Evolutionary conservation across 1,284 basidiomycete species (phyloP).

Genomic region (Melanopsichium pennsylvanicum): DNA sequence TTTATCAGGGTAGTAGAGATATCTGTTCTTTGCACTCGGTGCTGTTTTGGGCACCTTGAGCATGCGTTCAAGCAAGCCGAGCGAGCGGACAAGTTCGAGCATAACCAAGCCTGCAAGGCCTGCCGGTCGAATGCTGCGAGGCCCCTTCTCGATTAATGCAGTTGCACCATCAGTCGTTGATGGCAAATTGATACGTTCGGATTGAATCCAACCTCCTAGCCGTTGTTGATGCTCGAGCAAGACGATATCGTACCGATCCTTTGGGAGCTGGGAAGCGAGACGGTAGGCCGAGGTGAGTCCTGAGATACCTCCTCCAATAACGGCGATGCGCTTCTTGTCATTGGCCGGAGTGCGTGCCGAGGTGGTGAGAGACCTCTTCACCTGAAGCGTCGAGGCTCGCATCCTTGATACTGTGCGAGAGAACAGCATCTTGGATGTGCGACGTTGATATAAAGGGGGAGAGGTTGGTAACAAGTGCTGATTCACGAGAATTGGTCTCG

Average conservation of each 20-base stretch:
- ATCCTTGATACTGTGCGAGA: constrained; percentile 23
- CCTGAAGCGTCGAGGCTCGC: background rate
- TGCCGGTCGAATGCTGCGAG: constrained; percentile 58
- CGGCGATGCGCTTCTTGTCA: constrained; percentile 66
- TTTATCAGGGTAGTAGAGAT: constrained; percentile 73
- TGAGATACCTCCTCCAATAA: constrained; percentile 82
- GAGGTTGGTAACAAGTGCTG: no score
- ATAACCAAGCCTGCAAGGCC: constrained; percentile 66
- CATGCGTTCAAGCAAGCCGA: constrained; percentile 73
- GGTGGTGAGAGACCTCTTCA: constrained; percentile 5
- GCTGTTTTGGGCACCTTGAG: constrained; percentile 74
- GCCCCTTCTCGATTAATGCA: constrained; percentile 58
- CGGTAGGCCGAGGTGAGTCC: constrained; percentile 83
- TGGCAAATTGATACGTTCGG: constrained; percentile 70
- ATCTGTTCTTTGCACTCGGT: constrained; percentile 78
- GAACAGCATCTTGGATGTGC: constrained; percentile 30
- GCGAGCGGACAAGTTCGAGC: constrained; percentile 79
- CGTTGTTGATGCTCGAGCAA: constrained; percentile 75
- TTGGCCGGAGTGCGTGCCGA: constrained; percentile 12
- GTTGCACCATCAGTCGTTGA: background rate
- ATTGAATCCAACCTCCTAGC: constrained; percentile 84
- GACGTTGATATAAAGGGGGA: no score
- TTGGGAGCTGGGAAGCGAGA: constrained; percentile 75
- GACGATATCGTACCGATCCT: constrained; percentile 69
- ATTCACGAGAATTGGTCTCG: no score